These are phyloP conservation scores for Petunia secreta DNA, from an alignment of 257 asterid genomes.

Conservation along the genomic window DNA sequence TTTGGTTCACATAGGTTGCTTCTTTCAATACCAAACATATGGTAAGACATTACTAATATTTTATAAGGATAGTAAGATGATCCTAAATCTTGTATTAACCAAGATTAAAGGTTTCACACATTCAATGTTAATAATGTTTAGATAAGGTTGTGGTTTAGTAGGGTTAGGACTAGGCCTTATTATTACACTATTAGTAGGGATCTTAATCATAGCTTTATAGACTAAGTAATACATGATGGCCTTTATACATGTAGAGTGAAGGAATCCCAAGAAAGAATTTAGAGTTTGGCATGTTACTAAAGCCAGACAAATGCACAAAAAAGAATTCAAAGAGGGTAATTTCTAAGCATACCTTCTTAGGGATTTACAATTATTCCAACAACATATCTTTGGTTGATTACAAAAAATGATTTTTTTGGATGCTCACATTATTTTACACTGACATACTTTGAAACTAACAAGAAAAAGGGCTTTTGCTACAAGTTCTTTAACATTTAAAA, in stretches of 20 bases:
- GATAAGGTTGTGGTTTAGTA: background rate
- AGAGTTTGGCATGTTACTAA: constrained; percentile 80
- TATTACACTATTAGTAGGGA: constrained; percentile 12
- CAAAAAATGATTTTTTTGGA: constrained; percentile 28
- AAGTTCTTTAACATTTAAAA: constrained; percentile 29
- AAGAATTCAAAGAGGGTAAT: constrained; percentile 38
- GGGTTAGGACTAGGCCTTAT: constrained; percentile 15
- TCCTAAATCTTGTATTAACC: constrained; percentile 19
- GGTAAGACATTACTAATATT: background rate
- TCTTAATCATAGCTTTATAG: constrained; percentile 25
- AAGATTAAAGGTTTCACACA: constrained; percentile 5
- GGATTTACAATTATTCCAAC: constrained; percentile 67
- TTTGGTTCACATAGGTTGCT: constrained; percentile 6
- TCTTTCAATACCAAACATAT: background rate
- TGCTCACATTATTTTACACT: constrained; percentile 29
- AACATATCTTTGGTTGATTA: constrained; percentile 48
- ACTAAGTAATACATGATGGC: constrained; percentile 14
- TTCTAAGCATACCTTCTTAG: constrained; percentile 51
- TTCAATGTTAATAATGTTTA: background rate
- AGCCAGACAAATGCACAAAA: constrained; percentile 55
- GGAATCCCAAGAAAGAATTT: constrained; percentile 66
- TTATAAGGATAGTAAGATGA: constrained; percentile 9
- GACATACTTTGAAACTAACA: constrained; percentile 45
- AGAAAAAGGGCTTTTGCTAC: constrained; percentile 39
- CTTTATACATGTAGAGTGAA: constrained; percentile 36